Conservation (phyloP, 2,329 filamentous ascomycete genomes). For the Hirsutella rhossiliensis region DNA sequence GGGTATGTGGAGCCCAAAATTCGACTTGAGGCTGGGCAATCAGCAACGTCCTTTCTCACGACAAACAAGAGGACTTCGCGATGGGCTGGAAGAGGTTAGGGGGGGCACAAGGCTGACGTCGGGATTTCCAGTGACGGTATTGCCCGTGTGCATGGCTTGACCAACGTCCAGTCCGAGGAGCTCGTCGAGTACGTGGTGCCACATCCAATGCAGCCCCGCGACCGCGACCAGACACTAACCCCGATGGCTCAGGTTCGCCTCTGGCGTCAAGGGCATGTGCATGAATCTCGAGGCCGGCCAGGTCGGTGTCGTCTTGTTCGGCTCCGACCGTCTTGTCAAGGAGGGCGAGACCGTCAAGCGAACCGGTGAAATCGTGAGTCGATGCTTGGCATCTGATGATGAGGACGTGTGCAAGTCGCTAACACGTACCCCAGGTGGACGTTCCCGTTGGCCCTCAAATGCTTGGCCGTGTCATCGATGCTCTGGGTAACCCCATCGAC, state of each 20-base stretch:
- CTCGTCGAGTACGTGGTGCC: constrained; percentile 83
- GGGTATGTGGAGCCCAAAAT: constrained; percentile 57
- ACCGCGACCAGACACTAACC: constrained; percentile 9
- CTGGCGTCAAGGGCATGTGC: constrained; percentile 99
- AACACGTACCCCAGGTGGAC: constrained; percentile 59
- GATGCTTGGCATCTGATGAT: not conserved
- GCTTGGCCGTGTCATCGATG: constrained; percentile 96
- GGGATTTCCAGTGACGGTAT: constrained; percentile 82
- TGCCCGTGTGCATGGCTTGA: constrained; percentile 98
- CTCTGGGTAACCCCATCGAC: constrained; percentile 97
- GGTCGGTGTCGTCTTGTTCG: constrained; percentile 99
- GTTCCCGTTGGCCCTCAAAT: constrained; percentile 86
- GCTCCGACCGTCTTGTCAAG: constrained; percentile 99
- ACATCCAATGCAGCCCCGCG: not conserved
- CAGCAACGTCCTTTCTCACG: not conserved
- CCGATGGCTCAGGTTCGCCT: constrained; percentile 67
- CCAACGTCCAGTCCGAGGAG: constrained; percentile 99
- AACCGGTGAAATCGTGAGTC: constrained; percentile 94
- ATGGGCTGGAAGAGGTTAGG: not conserved
- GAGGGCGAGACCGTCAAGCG: constrained; percentile 99
- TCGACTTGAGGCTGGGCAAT: no score
- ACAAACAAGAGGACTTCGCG: not conserved
- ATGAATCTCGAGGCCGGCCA: constrained; percentile 99
- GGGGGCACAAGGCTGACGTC: constrained; percentile 16
- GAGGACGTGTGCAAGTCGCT: constrained; percentile 5